Percentiles rank a stretch among this genome's conserved stretches.
Conservation (phyloP, 306 rosid genomes). For the Potentilla sterilis region DNA sequence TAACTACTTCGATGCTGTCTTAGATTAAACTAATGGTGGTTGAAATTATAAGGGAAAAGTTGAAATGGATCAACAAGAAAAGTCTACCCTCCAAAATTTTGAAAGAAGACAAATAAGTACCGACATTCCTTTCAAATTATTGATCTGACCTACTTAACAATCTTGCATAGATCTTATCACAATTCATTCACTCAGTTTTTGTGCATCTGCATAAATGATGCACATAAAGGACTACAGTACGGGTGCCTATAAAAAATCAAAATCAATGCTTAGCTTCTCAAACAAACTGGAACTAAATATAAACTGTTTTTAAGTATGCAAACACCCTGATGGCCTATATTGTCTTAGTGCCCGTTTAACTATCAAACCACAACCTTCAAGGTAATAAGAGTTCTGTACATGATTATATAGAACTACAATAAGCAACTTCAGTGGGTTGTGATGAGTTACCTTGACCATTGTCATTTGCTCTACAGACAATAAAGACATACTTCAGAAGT, state of each 20-base stretch:
- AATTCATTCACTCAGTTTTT: background rate
- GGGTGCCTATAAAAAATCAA: background rate
- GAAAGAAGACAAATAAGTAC: background rate
- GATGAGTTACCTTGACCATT: constrained; percentile 84
- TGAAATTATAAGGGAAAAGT: background rate
- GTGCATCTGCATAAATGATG: background rate
- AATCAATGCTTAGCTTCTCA: background rate
- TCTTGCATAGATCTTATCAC: background rate
- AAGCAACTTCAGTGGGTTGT: constrained; percentile 8
- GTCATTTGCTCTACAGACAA: constrained; percentile 93
- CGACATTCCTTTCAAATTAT: background rate
- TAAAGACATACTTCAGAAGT: constrained; percentile 83
- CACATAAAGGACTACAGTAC: background rate
- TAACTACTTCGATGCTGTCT: background rate
- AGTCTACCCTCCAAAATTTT: background rate
- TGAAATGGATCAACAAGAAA: background rate
- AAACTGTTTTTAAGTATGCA: background rate
- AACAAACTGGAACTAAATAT: background rate
- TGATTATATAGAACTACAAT: background rate
- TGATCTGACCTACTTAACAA: background rate
- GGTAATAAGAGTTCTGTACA: background rate
- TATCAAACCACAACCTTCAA: background rate
- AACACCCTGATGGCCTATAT: background rate
- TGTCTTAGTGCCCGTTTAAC: background rate
- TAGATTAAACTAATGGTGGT: background rate